Base-by-base conservation (phyloP, 1,284 basidiomycete genomes). In the Microbotryomycetes sp. region DNA sequence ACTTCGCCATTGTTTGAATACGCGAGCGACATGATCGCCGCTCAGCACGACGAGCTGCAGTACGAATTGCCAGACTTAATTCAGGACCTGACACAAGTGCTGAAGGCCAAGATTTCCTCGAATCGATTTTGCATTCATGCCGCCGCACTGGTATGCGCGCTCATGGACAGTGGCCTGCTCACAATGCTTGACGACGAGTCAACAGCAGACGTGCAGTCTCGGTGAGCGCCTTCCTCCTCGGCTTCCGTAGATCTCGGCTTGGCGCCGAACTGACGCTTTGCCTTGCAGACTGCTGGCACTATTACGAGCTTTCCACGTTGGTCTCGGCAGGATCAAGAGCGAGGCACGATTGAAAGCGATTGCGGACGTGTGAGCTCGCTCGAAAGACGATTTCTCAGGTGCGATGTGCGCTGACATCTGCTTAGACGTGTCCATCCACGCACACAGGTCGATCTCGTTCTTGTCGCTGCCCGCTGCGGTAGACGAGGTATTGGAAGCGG, bases 101-200 rank as follows among this genome's bases (percentile, higher is more conserved):
- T 79, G 1, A 80, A 80, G 64, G 72, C 77, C 29, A 83, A 86
- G 64, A 69, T 84, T 45, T 76, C 78, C 19, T 81, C 81, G 4
- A 94, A 93, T 72, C 78, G 80, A 30, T 76, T 87, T 32, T 84
- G 92, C 49, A 79, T 93, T 14, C 9, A 42, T 19, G 36, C 36
- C 19, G 36, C 36, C 19, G 9, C 36, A 19, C 36, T 42, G 12
- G 36, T 42, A 19, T 19, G 19, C 12, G 19, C 12, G 9, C 36
- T 42, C 19, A 19, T 42, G 12, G 36, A 42, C 12, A 19, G 36
- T 42, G 36, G 36, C 9, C 12, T 42, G 12, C 19, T 42, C 12
- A 12, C 9, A 9, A 19, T 12, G 9, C 19, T 42, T 9, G 36
- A 42, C 36, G n/a, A n/a, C n/a, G n/a, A n/a, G n/a, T n/a, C n/a